Evolutionary conservation across 2,329 filamentous ascomycete species (phyloP).

Genomic region (Penicillium sp.): DNA sequence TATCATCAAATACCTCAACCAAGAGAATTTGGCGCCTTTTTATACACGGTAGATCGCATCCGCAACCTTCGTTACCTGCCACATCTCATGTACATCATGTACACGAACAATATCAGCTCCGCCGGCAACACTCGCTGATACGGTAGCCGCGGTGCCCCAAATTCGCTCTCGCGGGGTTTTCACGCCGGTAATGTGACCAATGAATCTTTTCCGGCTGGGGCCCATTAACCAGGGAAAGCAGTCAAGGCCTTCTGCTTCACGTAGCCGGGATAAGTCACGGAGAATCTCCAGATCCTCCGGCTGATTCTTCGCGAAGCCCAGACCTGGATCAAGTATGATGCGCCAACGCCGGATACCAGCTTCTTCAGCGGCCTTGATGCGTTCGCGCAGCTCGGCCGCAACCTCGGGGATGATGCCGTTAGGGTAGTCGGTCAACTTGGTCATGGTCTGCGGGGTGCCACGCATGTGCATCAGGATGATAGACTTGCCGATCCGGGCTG

Average conservation of each 20-base stretch:
- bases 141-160: conserved; percentile 87
- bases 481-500: conserved; percentile 76
- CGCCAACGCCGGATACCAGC: conserved; percentile 91
- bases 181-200: conserved; percentile 80
- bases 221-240: conserved; percentile 89
- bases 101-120: conserved; percentile 92
- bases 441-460: conserved; percentile 84
- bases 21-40: not conserved
- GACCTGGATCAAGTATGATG: conserved; percentile 89
- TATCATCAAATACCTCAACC: not conserved
- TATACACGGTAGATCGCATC: conserved; percentile 81
- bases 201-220: conserved; percentile 85
- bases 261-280: conserved; percentile 66
- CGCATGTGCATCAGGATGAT: conserved; percentile 94
- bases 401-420: conserved; percentile 69
- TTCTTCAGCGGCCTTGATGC: conserved; percentile 74
- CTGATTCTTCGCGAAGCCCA: conserved; percentile 88
- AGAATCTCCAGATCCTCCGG: conserved; percentile 83
- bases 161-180: conserved; percentile 69
- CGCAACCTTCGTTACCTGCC: conserved; percentile 79
- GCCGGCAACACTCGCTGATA: conserved; percentile 81
- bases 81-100: conserved; percentile 89
- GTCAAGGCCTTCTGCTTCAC: conserved; percentile 44
- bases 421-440: conserved; percentile 68
- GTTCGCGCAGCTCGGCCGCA: conserved; percentile 67